Evolutionary conservation across 371 early-diverging fungal genomes (phyloP), one percentile per base, ranked within the genome.

Genomic region (Mortierella sp.): DNA sequence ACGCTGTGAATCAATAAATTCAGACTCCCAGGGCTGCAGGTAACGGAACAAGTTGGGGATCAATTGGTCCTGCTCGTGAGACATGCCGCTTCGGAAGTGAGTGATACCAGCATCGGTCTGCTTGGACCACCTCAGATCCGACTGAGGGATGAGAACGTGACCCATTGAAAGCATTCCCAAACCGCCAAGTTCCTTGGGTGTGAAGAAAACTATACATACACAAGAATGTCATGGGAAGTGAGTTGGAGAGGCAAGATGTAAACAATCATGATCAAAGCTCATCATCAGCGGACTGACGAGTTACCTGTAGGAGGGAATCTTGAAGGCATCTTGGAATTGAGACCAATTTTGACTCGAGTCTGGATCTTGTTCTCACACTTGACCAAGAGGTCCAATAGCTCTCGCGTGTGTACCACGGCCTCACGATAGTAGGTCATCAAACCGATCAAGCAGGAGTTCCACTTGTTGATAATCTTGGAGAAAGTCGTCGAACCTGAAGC

Each of bases 81-180:
- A 92, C 97, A 99, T 97, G 79, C 99, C 99, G 24, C 95, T 91
- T 46, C 98, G 92, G 92, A 98, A 99, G 70, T 99, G 99, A 43
- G 98, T 95, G 70, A 98, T 96, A 41, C 97, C 98, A 0, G 94
- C 91, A 56, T 97, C 97, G 2, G 98, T 98, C 82, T 98, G 98
- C 78, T 96, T 93, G 29, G 94, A 92, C 96, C 96, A 98, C 37
- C 98, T 92, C 66, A 97, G 79, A 80, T 99, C 98, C 41, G 95
- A 94, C 80, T 97, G 96, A 39, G 98, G 98, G 65, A 98, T 98
- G 56, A 98, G 83, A 17, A 98, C 95, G 60, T 98, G 98, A 59
- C 98, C 98, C 98, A 98, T 98, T 24, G 95, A 96, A 45, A 99
- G 85, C 99, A 99, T 98, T 62, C 98, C 98, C 22, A 99, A 87